Evolutionary conservation across 2,329 filamentous ascomycete genomes (phyloP).

Genomic region (Arthroderma sp.): DNA sequence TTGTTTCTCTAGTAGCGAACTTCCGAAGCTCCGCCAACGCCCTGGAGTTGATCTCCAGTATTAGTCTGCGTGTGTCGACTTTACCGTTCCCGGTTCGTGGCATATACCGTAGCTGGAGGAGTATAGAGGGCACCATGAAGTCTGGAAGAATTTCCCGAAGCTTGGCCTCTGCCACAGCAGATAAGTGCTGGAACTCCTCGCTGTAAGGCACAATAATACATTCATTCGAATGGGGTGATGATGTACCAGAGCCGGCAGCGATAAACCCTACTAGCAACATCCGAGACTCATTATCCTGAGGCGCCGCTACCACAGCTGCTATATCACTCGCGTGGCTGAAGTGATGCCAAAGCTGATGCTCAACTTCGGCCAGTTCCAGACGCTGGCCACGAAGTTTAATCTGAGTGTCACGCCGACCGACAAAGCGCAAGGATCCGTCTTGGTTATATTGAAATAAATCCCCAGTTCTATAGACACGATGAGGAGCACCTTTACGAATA

Average conservation of each 20-base stretch:
- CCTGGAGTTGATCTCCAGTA: too few relatives aligned
- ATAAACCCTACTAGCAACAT: not conserved
- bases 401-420: conserved; percentile 36
- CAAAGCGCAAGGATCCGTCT: conserved; percentile 10
- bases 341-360: conserved; percentile 29
- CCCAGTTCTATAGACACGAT: conserved; percentile 12
- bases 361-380: conserved; percentile 70
- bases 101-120: conserved; percentile 2
- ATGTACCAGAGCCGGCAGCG: not conserved
- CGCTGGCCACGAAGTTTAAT: conserved; percentile 76
- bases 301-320: not conserved
- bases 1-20: too few relatives aligned
- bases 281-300: not conserved
- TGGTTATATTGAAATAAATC: conserved; percentile 13
- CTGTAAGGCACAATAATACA: not conserved
- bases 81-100: too few relatives aligned
- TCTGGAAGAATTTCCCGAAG: conserved; percentile 10
- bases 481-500: not conserved
- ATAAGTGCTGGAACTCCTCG: not conserved
- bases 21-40: too few relatives aligned
- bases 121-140: conserved; percentile 10
- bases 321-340: not conserved
- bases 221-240: not conserved
- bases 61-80: too few relatives aligned
- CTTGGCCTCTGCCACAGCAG: not conserved